Base-by-base conservation (phyloP, 768 basidiomycete genomes). In the Scleroderma citrinum region DNA sequence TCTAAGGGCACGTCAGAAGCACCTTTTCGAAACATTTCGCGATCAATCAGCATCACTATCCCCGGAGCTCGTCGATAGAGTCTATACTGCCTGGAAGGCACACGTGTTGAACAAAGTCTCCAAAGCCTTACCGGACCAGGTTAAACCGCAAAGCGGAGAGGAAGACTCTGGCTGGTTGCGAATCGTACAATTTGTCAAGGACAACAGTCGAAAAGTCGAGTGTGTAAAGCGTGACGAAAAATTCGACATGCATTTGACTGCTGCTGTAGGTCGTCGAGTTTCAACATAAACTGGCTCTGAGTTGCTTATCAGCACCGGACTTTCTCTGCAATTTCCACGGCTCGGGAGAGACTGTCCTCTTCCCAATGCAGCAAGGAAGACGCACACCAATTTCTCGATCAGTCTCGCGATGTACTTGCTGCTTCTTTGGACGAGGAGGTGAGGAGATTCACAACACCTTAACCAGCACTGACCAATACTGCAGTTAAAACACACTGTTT, bases 201-300 rank as follows among this genome's bases (percentile, higher is more conserved):
- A 87, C 62, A 67, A 70, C 32, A 64, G 71, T 32, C 92, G 85
- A 85, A 85, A 82, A 59, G 72, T 76, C 45, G 83, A 83, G 51
- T 82, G 84, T 58, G 64, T 87, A 61, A 81, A 75, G 61, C 77
- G 82, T 59, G 87, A 96, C 54, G 93, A 95, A 70, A 97, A 95
- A 69, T 94, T 94, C 60, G 82, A 85, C 46, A 87, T 97, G 90
- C 73, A 94, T 69, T 78, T 92, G 59, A 70, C 80, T 34, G 78
- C 86, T 50, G 81, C 95, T 56, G 89, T 92, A 64, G 61, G 82
- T 71, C 20, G 44, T 60, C 42, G 40, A 29, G 31, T 34, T 55
- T 52, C 13, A 44, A 46, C 52, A 38, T 31, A 21, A 42, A 30
- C 53, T 56, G 51, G 26, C 51, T 49, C 37, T 53, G 46, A 60